phyloP scores from a whole-genome alignment of 148 eudicot genomes.

The Oxyria digyna region DNA sequence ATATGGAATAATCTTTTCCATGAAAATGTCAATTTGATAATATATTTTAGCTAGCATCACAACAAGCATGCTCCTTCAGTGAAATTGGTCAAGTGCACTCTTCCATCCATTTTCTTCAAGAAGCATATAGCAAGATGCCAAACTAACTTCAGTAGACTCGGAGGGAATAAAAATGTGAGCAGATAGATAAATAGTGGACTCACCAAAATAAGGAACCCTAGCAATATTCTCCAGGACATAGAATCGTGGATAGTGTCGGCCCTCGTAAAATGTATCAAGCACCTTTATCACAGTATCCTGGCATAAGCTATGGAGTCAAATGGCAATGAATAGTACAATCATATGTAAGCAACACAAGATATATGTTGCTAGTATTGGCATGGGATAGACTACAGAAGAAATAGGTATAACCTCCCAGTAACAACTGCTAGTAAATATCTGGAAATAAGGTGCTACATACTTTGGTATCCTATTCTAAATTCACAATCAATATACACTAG shows the following conservation, averaged over 20 bases:
- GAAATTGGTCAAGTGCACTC: background rate
- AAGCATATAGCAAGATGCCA: background rate
- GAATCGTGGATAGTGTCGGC: constrained; percentile 80
- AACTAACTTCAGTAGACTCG: background rate
- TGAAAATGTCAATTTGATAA: background rate
- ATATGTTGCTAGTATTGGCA: background rate
- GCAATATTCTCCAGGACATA: constrained; percentile 95
- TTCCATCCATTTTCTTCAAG: background rate
- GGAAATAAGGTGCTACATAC: background rate
- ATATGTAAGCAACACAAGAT: background rate
- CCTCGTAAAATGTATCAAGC: constrained; percentile 79
- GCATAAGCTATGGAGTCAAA: constrained; percentile 15
- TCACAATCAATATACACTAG: background rate
- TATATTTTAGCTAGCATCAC: background rate
- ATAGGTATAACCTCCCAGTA: background rate
- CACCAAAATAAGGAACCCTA: constrained; percentile 97
- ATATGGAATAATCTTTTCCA: background rate
- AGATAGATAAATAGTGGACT: constrained; percentile 17
- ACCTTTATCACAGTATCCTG: constrained; percentile 96
- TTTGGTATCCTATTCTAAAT: background rate
- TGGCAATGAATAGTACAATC: background rate
- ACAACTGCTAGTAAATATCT: background rate
- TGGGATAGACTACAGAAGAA: background rate
- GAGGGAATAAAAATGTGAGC: background rate
- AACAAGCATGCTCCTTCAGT: background rate